Evolutionary conservation across 1,139 yeast species (phyloP).

Genomic region (Zygoascus hellenicus): DNA sequence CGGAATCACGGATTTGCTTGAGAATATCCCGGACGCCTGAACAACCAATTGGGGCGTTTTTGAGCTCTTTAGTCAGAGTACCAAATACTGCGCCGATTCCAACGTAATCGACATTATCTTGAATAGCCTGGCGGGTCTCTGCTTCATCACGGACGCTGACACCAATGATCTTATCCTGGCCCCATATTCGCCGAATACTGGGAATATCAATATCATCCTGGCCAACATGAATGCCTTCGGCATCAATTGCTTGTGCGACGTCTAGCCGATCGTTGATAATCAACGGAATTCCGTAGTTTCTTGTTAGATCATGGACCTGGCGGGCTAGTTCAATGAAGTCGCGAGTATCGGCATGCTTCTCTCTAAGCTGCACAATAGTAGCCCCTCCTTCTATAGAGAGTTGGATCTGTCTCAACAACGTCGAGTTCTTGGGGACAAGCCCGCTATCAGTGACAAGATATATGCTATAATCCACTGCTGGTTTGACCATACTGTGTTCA

Average conservation of each 20-base stretch:
- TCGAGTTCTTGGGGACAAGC: conserved; percentile 60
- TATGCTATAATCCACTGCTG: conserved; percentile 50
- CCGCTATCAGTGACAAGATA: conserved; percentile 81
- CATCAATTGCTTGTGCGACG: conserved; percentile 82
- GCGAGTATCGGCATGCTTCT: conserved; percentile 64
- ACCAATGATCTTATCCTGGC: conserved; percentile 72
- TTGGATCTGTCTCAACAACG: conserved; percentile 47
- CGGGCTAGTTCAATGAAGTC: conserved; percentile 61
- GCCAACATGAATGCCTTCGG: conserved; percentile 92
- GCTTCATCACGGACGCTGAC: conserved; percentile 59
- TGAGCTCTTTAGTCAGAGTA: conserved; percentile 63
- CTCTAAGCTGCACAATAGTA: conserved; percentile 78
- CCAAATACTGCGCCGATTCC: conserved; percentile 83
- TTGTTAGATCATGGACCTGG: conserved; percentile 57
- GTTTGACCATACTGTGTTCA: background rate
- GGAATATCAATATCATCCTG: conserved; percentile 78
- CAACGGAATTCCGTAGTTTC: conserved; percentile 58
- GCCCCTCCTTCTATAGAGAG: conserved; percentile 65
- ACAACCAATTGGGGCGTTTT: conserved; percentile 55
- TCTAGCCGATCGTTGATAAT: conserved; percentile 86
- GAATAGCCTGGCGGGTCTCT: conserved; percentile 55
- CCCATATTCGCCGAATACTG: conserved; percentile 57
- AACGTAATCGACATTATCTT: conserved; percentile 64
- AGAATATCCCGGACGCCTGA: conserved; percentile 57
- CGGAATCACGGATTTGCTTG: conserved; percentile 39